A percentile compares a stretch with the other conserved stretches of the same genome.
phyloP scores from a whole-genome alignment of 2,329 filamentous ascomycete genomes.

The Xylaria sp. region DNA sequence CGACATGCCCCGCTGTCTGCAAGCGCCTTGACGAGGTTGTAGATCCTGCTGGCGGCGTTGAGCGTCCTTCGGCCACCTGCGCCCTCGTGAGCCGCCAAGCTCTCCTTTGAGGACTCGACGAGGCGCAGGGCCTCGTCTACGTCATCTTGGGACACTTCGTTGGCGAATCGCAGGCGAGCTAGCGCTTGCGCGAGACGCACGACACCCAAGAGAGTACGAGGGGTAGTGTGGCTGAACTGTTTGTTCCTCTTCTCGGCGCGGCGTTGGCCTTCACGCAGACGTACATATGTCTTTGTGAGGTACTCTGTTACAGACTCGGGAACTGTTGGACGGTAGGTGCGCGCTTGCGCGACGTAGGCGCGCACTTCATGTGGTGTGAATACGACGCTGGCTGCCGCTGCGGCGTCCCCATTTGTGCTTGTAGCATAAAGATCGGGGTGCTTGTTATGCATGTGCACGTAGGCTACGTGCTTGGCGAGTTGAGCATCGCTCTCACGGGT shows the following conservation, averaged over 20 bases:
- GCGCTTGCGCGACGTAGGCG: conserved; percentile 93
- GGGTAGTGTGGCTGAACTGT: conserved; percentile 93
- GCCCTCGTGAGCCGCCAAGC: conserved; percentile 76
- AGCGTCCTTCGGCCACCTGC: conserved; percentile 71
- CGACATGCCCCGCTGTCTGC: conserved; percentile 87
- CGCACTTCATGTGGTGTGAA: conserved; percentile 94
- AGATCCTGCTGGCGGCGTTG: conserved; percentile 89
- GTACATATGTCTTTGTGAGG: conserved; percentile 96
- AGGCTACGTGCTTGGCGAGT: conserved; percentile 92
- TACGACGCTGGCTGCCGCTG: conserved; percentile 63
- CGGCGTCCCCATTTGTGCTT: conserved; percentile 56
- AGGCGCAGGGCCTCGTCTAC: conserved; percentile 94
- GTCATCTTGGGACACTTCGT: conserved; percentile 87
- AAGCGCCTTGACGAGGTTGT: conserved; percentile 90
- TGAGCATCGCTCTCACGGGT: conserved; percentile 90
- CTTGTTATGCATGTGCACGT: conserved; percentile 95
- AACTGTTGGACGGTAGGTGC: conserved; percentile 87
- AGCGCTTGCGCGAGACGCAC: conserved; percentile 94
- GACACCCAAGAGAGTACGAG: conserved; percentile 91
- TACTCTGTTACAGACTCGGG: conserved; percentile 91
- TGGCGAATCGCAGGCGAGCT: conserved; percentile 88
- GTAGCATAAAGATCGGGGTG: conserved; percentile 77
- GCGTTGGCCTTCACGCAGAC: conserved; percentile 91
- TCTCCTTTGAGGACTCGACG: conserved; percentile 93
- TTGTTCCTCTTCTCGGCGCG: conserved; percentile 90